Percentiles rank a stretch among this genome's conserved stretches.
Evolutionary conservation across 2,329 filamentous ascomycete genomes (phyloP).

Genomic region (Hortaea werneckii): DNA sequence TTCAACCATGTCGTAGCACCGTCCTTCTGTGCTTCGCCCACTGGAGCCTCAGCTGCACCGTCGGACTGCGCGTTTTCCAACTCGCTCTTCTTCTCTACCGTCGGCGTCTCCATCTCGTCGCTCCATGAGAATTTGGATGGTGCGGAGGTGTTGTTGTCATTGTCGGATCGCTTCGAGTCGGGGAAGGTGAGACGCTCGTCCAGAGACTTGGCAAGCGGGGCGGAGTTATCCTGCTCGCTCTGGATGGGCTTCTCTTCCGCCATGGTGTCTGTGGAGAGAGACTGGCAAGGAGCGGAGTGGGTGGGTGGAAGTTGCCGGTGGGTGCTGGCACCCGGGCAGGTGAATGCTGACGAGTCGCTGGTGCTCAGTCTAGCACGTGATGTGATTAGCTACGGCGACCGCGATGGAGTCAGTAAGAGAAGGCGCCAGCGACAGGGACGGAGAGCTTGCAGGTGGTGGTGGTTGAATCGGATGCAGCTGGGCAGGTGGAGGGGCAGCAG

Average conservation of each 20-base stretch:
- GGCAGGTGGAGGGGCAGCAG: too few species aligned
- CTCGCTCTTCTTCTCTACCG: slow-evolving; percentile 9
- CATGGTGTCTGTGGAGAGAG: slow-evolving; percentile 5
- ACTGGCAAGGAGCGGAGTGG: not conserved
- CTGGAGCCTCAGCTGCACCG: slow-evolving; percentile 3
- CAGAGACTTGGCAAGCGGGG: slow-evolving; percentile 15
- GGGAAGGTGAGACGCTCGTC: slow-evolving; percentile 20
- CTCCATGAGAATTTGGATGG: slow-evolving; percentile 23
- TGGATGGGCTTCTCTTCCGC: slow-evolving; percentile 11
- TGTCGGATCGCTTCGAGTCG: slow-evolving; percentile 1
- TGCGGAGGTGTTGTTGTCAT: slow-evolving; percentile 6
- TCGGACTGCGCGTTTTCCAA: slow-evolving; percentile 3
- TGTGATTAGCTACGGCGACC: too few species aligned
- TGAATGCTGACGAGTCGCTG: too few species aligned
- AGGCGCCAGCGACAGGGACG: too few species aligned
- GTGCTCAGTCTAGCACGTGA: too few species aligned
- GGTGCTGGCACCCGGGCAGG: too few species aligned
- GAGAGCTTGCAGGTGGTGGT: too few species aligned
- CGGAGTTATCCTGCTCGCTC: slow-evolving; percentile 11
- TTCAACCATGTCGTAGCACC: slow-evolving; percentile 34
- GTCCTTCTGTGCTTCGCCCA: slow-evolving; percentile 28
- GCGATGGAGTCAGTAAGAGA: too few species aligned
- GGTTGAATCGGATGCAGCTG: too few species aligned
- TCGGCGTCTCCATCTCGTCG: slow-evolving; percentile 21
- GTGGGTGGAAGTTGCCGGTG: not conserved